These are phyloP conservation scores for Butyriboletus loyo DNA, from an alignment of 768 basidiomycete species.

Conservation along the genomic window DNA sequence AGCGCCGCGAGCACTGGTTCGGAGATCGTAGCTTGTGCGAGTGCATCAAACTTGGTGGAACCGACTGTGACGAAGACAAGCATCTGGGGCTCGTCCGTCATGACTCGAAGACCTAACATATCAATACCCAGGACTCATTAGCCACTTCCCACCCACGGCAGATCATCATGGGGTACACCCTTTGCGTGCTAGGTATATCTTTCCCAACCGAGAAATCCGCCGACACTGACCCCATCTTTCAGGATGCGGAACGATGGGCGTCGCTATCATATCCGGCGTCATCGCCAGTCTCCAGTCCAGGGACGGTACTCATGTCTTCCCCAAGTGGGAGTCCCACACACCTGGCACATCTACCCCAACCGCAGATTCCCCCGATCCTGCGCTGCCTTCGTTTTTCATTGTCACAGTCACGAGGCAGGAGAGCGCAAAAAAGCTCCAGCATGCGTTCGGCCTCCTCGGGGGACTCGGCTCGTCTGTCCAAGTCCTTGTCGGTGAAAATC, in stretches of 20 bases:
- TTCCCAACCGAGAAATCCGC: constrained; percentile 3
- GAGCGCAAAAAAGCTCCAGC: constrained; percentile 62
- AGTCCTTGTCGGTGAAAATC: constrained; percentile 66
- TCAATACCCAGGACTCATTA: not conserved
- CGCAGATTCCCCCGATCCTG: constrained; percentile 51
- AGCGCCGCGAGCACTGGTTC: constrained; percentile 56
- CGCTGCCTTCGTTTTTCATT: constrained; percentile 75
- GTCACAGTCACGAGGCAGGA: constrained; percentile 84
- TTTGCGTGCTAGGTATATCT: constrained; percentile 74
- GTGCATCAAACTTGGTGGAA: constrained; percentile 79
- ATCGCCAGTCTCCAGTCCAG: constrained; percentile 72
- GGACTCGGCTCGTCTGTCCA: constrained; percentile 65
- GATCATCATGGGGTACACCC: constrained; percentile 79
- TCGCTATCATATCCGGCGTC: constrained; percentile 92
- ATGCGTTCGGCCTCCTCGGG: constrained; percentile 57
- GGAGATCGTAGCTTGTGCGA: constrained; percentile 61
- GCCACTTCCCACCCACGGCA: not conserved
- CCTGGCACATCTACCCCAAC: constrained; percentile 75
- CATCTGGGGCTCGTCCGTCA: constrained; percentile 12
- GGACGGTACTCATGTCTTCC: constrained; percentile 25
- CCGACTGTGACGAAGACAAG: constrained; percentile 81
- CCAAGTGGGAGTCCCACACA: constrained; percentile 68
- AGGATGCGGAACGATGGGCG: constrained; percentile 99
- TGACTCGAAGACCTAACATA: not conserved
- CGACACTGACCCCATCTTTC: constrained; percentile 17